Percentiles rank a stretch among this genome's conserved stretches.
phyloP scores from a whole-genome alignment of 768 basidiomycete genomes.

The Podaxis sp. region DNA sequence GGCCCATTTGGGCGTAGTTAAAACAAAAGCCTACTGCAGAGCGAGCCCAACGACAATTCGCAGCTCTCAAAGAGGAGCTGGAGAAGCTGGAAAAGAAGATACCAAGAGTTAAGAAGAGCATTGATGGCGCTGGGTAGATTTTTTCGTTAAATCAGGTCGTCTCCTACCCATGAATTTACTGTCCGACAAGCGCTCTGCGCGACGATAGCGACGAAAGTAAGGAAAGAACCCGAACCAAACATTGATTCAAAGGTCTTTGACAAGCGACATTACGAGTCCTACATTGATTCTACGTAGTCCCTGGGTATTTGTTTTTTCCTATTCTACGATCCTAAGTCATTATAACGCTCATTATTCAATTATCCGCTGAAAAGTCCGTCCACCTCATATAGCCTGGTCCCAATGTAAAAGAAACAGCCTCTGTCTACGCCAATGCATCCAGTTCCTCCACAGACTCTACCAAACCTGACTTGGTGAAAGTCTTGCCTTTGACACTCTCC shows the following conservation, averaged over 20 bases:
- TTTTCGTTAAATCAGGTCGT: not conserved
- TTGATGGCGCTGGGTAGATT: constrained; percentile 24
- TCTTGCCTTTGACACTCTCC: constrained; percentile 73
- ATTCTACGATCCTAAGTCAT: constrained; percentile 6
- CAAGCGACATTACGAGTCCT: constrained; percentile 1
- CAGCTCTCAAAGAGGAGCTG: constrained; percentile 79
- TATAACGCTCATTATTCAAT: constrained; percentile 2
- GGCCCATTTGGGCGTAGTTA: constrained; percentile 28
- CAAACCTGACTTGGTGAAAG: constrained; percentile 71
- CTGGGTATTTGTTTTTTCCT: not conserved
- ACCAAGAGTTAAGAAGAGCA: constrained; percentile 42
- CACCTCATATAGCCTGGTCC: not conserved
- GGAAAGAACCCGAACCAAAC: not conserved
- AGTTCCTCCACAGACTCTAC: constrained; percentile 68
- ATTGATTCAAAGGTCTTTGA: not conserved
- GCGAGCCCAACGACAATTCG: constrained; percentile 77
- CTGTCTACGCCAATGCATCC: constrained; percentile 59
- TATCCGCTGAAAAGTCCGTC: constrained; percentile 8
- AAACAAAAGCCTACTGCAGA: constrained; percentile 76
- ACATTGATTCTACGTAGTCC: constrained; percentile 4
- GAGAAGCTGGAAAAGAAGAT: constrained; percentile 81
- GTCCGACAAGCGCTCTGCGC: constrained; percentile 10
- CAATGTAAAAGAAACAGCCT: not conserved
- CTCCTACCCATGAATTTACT: constrained; percentile 14
- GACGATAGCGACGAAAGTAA: not conserved